Percentiles rank a stretch among this genome's conserved stretches.
phyloP scores from a whole-genome alignment of 768 basidiomycete species.

The Sarcodon aspratus region DNA sequence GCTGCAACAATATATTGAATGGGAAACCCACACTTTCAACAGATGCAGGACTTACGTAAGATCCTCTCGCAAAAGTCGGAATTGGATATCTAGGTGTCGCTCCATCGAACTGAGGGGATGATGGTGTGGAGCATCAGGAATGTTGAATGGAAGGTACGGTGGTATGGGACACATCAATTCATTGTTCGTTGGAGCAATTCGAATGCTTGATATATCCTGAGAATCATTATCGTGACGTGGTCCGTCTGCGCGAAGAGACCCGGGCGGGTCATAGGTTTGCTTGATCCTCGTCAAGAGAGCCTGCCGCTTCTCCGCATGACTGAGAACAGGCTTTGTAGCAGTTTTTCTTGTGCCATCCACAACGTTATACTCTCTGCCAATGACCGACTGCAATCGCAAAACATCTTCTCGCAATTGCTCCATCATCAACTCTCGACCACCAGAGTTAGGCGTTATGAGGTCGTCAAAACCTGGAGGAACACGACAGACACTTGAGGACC shows the following conservation, averaged over 20 bases:
- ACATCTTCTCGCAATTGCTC: conserved; percentile 22
- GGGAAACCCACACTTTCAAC: background rate
- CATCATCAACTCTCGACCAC: conserved; percentile 26
- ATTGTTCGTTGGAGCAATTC: conserved; percentile 58
- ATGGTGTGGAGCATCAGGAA: conserved; percentile 52
- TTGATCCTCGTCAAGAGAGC: conserved; percentile 25
- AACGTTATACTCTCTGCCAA: conserved; percentile 36
- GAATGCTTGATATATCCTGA: conserved; percentile 41
- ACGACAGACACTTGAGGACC: conserved; percentile 29
- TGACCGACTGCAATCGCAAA: conserved; percentile 26
- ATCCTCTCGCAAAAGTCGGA: conserved; percentile 65
- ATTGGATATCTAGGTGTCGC: conserved; percentile 60
- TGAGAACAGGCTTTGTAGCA: conserved; percentile 1
- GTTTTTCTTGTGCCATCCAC: conserved; percentile 11
- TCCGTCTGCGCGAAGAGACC: conserved; percentile 32
- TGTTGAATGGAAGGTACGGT: conserved; percentile 53
- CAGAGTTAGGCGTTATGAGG: conserved; percentile 20
- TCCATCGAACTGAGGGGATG: conserved; percentile 48
- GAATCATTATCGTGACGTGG: conserved; percentile 51
- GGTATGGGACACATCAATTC: conserved; percentile 40
- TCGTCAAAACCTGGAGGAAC: conserved; percentile 34
- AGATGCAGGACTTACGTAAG: background rate
- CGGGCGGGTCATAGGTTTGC: conserved; percentile 44
- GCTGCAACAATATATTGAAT: background rate
- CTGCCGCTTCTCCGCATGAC: conserved; percentile 15